Conservation (phyloP, 768 basidiomycete genomes). For the Trichaptum fuscoviolaceum region DNA sequence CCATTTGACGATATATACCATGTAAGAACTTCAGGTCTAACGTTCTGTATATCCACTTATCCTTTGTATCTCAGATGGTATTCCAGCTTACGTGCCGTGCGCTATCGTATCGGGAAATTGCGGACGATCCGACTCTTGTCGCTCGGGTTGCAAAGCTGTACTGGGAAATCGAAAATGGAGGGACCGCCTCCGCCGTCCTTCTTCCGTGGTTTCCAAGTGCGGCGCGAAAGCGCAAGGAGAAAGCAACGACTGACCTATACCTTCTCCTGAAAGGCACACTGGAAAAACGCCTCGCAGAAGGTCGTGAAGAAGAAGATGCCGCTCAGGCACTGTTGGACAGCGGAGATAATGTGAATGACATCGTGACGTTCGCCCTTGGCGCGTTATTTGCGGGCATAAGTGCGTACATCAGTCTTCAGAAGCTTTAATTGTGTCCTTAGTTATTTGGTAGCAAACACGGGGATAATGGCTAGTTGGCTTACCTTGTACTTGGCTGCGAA, state of each 20-base stretch:
- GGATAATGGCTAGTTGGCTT: not conserved
- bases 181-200: slow-evolving; percentile 67
- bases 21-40: too few species aligned
- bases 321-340: slow-evolving; percentile 70
- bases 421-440: not conserved
- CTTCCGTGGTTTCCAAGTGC: slow-evolving; percentile 74
- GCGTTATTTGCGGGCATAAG: slow-evolving; percentile 1
- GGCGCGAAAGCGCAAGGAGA: slow-evolving; percentile 63
- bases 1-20: slow-evolving; percentile 69
- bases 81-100: slow-evolving; percentile 72
- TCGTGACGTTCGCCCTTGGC: not conserved
- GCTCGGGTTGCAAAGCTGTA: slow-evolving; percentile 59
- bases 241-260: slow-evolving; percentile 73
- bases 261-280: slow-evolving; percentile 58
- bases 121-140: slow-evolving; percentile 58
- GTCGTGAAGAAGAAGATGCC: slow-evolving; percentile 55
- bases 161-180: slow-evolving; percentile 62
- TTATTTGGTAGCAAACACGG: not conserved
- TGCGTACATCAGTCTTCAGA: not conserved
- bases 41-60: too few species aligned
- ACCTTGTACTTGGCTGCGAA: not conserved
- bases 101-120: slow-evolving; percentile 63
- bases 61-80: slow-evolving; percentile 33
- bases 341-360: slow-evolving; percentile 33
- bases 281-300: slow-evolving; percentile 50